Percentiles rank a stretch among this genome's conserved stretches.
Evolutionary conservation across 306 rosid species (phyloP).

Genomic region (Vachellia pachyceras): DNA sequence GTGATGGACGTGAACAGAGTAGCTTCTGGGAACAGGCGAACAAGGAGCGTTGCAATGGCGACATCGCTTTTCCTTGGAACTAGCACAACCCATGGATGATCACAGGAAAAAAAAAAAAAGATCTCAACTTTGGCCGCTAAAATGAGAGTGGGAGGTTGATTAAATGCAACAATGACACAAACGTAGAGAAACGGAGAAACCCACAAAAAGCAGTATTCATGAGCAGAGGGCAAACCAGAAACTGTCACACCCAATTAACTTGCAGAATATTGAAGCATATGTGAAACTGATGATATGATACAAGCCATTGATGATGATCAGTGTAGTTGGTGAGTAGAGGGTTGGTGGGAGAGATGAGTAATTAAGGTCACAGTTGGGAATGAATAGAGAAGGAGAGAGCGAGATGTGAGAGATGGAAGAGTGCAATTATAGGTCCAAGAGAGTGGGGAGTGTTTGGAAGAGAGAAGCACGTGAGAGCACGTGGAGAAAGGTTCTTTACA

Average conservation of each 20-base stretch:
- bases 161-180: constrained; percentile 1
- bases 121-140: not conserved
- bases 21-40: constrained; percentile 79
- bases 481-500: constrained; percentile 43
- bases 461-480: constrained; percentile 48
- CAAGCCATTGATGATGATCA: not conserved
- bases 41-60: constrained; percentile 67
- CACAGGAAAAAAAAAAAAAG: not conserved
- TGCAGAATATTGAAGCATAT: not conserved
- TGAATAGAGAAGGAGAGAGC: not conserved
- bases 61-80: constrained; percentile 78
- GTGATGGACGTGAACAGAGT: constrained; percentile 84
- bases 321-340: not conserved
- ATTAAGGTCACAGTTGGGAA: not conserved
- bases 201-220: not conserved
- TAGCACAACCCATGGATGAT: constrained; percentile 81
- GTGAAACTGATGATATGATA: not conserved
- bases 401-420: not conserved
- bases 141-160: not conserved
- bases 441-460: not conserved
- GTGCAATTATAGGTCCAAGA: not conserved
- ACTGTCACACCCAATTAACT: constrained; percentile 23
- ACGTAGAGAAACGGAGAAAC: constrained; percentile 6
- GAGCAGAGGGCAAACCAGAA: not conserved
- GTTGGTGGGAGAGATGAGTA: not conserved